Base-by-base conservation (phyloP, 2,329 filamentous ascomycete genomes). In the Fusarium oxysporum region DNA sequence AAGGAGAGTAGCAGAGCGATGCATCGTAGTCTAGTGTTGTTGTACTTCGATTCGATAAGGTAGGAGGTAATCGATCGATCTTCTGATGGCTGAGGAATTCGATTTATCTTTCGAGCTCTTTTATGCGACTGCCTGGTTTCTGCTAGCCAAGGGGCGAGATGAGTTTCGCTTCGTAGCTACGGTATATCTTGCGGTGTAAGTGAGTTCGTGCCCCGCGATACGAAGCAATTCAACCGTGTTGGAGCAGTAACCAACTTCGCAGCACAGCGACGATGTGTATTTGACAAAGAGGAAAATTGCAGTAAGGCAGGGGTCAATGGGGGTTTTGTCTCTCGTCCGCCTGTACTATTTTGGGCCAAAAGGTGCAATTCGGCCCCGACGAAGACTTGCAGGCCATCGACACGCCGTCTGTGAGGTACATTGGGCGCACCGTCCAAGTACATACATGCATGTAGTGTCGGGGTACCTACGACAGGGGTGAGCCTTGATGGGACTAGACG, bases 1-100 rank as follows among this genome's bases (percentile, higher is more conserved):
- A 28, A 80, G 38, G 61, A 81, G 51, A 37, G 73, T 28, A 50
- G 71, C 23, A 23, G 71, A 59, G 14, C 60, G 70, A 66, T 68
- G 65, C 76, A 78, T 78, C 12, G 44, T 50, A 43, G 6, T 44
- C 55, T 17, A 44, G 35, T 62, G 23, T 23, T 48, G n/a, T 47
- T 25, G 37, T 60, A 21, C 32, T 59, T 48, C 40, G 54, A 44
- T 33, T 54, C 43, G 30, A 38, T 19, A 21, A 21, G 37, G 17
- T 21, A 21, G 19, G 37, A 19, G 19, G n/a, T 58, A 17, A 19
- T 45, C 35, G 32, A 37, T 56, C n/a, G 33, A 33, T 58, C 43
- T 44, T 33, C 37, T 28, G 21, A 23, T n/a, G 30, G 35, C 54
- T 56, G 51, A 40, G 21, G 16, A 14, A 48, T n/a, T 30, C 38